phyloP scores from a whole-genome alignment of 2,329 filamentous ascomycete species.

The Parafenestella ontariensis region DNA sequence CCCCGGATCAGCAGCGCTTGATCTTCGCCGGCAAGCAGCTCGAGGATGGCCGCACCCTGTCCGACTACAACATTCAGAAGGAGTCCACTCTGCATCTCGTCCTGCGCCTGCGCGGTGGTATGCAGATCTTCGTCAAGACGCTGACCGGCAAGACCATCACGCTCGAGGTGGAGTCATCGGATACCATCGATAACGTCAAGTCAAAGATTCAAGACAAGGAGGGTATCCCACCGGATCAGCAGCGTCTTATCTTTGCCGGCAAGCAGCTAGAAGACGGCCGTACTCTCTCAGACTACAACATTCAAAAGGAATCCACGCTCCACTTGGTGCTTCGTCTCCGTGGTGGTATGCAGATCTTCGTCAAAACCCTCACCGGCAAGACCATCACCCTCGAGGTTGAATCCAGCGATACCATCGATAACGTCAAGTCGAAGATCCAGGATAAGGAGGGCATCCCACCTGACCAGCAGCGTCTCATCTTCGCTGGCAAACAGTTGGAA shows the following conservation, averaged over 20 bases:
- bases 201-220: slow-evolving; percentile 98
- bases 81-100: slow-evolving; percentile 76
- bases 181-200: slow-evolving; percentile 97
- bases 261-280: slow-evolving; percentile 97
- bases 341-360: slow-evolving; percentile 73
- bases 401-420: slow-evolving; percentile 89
- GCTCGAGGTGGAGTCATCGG: slow-evolving; percentile 72
- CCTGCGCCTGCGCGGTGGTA: slow-evolving; percentile 72
- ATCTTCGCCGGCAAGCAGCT: slow-evolving; percentile 67
- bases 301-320: slow-evolving; percentile 89
- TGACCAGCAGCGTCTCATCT: slow-evolving; percentile 92
- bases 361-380: slow-evolving; percentile 75
- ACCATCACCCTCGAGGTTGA: slow-evolving; percentile 94
- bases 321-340: slow-evolving; percentile 87
- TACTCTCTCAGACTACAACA: slow-evolving; percentile 91
- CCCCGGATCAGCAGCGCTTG: slow-evolving; percentile 64
- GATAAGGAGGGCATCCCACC: slow-evolving; percentile 83
- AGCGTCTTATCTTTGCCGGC: slow-evolving; percentile 93
- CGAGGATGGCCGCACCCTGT: slow-evolving; percentile 63
- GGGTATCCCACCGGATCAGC: slow-evolving; percentile 93
- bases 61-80: slow-evolving; percentile 65
- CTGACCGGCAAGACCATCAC: slow-evolving; percentile 71
- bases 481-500: slow-evolving; percentile 91
- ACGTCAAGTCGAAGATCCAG: slow-evolving; percentile 90
- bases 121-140: slow-evolving; percentile 70